Evolutionary conservation across 2,329 filamentous ascomycete genomes (phyloP), one percentile per base, ranked within the genome.

Genomic region (Metarhizium rileyi): DNA sequence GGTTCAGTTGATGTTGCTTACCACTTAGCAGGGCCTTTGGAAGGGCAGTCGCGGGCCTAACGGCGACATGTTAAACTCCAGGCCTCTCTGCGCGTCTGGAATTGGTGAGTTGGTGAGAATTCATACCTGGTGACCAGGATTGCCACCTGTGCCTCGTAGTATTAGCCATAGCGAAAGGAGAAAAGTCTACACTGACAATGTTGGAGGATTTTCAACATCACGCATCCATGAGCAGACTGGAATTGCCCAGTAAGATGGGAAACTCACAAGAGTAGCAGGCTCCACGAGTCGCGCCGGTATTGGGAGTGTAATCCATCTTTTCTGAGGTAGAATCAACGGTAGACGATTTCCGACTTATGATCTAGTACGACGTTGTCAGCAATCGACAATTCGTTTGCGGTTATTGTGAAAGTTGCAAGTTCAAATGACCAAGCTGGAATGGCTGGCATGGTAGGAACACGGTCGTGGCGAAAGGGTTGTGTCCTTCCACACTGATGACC

Each of bases 31-130:
- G 84, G 83, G 61, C 86, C 86, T 73, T 86, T 86, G 77, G 83
- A 88, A 63, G 87, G 87, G 78, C 87, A 93, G 64, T 91, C 87
- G 63, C 87, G 86, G 63, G 87, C 86, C 86, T 89, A 58, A 6
- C 27, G 35, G n/a, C 25, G 20, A 52, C 53, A 46, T 46, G 48
- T 57, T 53, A 54, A 54, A 52, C 55, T 49, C 49, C 58, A 47
- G 48, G 10, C 5, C 18, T 8, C 7, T 10, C 20, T 7, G 22
- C 38, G 27, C 7, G 25, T 36, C 35, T n/a, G 38, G n/a, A 43
- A 18, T 7, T 16, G 18, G n/a, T 14, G 42, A 51, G 26, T 16
- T 6, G 57, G 61, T 63, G 9, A 36, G 6, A 5, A n/a, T 16
- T n/a, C 73, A 73, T 84, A 86, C 83, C 83, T 87, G 84, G 69